phyloP scores from a whole-genome alignment of 805 yeast species.

The Ogataea ganodermae region DNA sequence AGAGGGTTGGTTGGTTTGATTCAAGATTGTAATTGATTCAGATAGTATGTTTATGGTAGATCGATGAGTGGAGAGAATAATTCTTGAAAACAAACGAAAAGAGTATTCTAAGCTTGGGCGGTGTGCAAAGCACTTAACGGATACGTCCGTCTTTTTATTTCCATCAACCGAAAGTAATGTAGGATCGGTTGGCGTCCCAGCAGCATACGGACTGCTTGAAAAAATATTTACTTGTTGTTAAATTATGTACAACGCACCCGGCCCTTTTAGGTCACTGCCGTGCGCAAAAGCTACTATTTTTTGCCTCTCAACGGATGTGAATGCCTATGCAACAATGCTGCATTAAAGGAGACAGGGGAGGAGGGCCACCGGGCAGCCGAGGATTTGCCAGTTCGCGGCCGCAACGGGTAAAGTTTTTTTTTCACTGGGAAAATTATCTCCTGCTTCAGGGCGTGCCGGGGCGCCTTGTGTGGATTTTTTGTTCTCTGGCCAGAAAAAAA shows the following conservation, averaged over 20 bases:
- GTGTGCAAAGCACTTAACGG: not conserved
- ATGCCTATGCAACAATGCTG: not conserved
- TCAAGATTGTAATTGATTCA: not conserved
- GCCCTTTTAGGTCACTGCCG: not conserved
- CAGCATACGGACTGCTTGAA: not conserved
- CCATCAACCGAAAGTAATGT: not conserved
- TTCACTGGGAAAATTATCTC: not conserved
- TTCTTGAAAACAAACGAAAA: no score
- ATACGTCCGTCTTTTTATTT: conserved; percentile 4
- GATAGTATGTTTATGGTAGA: no score
- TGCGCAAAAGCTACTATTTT: conserved; percentile 5
- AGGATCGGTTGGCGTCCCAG: not conserved
- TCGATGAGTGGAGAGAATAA: no score
- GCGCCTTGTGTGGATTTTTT: no score
- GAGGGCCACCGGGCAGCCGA: not conserved
- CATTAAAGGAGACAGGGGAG: not conserved
- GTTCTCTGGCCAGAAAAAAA: not conserved
- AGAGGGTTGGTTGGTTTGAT: not conserved
- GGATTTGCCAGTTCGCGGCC: not conserved
- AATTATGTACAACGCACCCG: conserved; percentile 8
- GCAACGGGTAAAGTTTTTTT: not conserved
- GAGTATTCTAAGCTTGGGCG: not conserved
- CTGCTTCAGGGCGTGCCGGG: no score
- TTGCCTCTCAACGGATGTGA: not conserved
- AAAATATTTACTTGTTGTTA: conserved; percentile 2